phyloP scores from a whole-genome alignment of 768 basidiomycete genomes.

The Nidula microcarpa region DNA sequence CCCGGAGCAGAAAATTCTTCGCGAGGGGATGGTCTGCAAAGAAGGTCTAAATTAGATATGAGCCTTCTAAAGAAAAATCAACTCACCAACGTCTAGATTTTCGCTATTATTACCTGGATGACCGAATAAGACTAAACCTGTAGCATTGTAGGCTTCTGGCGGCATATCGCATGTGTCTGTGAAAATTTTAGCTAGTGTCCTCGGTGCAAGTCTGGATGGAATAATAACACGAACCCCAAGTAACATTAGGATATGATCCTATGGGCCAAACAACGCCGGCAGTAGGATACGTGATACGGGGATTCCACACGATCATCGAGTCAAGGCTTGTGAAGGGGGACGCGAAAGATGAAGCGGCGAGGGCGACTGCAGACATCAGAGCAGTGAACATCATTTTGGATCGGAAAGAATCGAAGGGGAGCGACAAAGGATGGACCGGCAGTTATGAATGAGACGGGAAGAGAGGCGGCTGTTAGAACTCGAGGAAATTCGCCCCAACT shows the following conservation, averaged over 20 bases:
- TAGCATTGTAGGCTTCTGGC: constrained; percentile 20
- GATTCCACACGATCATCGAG: constrained; percentile 26
- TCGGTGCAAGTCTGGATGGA: neutral
- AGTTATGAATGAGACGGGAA: neutral
- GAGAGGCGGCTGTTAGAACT: neutral
- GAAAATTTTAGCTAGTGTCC: neutral
- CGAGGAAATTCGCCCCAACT: neutral
- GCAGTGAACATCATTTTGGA: constrained; percentile 1
- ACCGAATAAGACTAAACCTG: constrained; percentile 41
- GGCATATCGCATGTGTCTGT: constrained; percentile 31
- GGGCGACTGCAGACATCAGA: constrained; percentile 18
- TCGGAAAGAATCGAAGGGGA: neutral
- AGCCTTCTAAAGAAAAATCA: no score
- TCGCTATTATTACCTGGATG: constrained; percentile 30
- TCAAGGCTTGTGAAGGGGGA: constrained; percentile 16
- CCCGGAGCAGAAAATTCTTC: constrained; percentile 13
- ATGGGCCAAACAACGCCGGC: constrained; percentile 23
- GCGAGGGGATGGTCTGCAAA: constrained; percentile 23
- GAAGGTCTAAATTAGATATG: neutral
- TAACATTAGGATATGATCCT: constrained; percentile 27
- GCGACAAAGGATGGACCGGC: neutral
- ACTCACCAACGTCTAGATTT: constrained; percentile 44
- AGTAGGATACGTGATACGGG: constrained; percentile 33
- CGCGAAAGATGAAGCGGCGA: constrained; percentile 15
- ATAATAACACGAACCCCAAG: constrained; percentile 26